Evolutionary conservation across 495 filamentous ascomycete species (phyloP).

Genomic region (Aspergillus affinis): DNA sequence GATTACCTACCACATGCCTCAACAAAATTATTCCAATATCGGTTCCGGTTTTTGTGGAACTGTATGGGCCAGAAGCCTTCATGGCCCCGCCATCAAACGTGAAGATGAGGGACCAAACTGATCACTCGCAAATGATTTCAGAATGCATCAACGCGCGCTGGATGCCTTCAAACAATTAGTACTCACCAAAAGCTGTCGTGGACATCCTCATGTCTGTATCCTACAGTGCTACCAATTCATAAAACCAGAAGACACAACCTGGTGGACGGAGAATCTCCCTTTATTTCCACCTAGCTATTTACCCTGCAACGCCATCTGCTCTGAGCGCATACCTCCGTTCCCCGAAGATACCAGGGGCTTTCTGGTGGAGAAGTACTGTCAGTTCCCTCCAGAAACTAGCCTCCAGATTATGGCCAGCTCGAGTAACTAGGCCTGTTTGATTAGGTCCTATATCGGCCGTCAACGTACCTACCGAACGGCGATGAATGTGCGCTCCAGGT

Average conservation of each 20-base stretch:
- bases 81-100: constrained; percentile 29
- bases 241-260: constrained; percentile 19
- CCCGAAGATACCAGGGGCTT: constrained; percentile 20
- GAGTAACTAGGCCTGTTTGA: constrained; percentile 42
- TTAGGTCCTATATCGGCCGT: constrained; percentile 47
- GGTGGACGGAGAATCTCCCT: constrained; percentile 32
- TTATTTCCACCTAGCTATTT: constrained; percentile 29
- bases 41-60: constrained; percentile 30
- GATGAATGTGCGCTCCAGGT: constrained; percentile 3
- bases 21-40: constrained; percentile 8
- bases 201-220: constrained; percentile 10
- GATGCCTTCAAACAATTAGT: constrained; percentile 12
- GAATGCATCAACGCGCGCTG: constrained; percentile 29
- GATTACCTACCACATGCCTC: too few species aligned
- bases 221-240: constrained; percentile 25
- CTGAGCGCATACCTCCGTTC: constrained; percentile 43
- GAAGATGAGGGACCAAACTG: constrained; percentile 36
- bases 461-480: constrained; percentile 15
- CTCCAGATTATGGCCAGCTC: constrained; percentile 26
- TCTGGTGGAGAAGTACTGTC: constrained; percentile 37
- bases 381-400: constrained; percentile 10
- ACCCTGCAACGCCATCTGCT: constrained; percentile 39
- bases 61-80: constrained; percentile 26
- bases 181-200: too few species aligned
- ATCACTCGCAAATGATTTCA: constrained; percentile 35